Evolutionary conservation across 148 eudicot species (phyloP), one percentile per base, ranked within the genome.

Genomic region (Rhododendron henanense): DNA sequence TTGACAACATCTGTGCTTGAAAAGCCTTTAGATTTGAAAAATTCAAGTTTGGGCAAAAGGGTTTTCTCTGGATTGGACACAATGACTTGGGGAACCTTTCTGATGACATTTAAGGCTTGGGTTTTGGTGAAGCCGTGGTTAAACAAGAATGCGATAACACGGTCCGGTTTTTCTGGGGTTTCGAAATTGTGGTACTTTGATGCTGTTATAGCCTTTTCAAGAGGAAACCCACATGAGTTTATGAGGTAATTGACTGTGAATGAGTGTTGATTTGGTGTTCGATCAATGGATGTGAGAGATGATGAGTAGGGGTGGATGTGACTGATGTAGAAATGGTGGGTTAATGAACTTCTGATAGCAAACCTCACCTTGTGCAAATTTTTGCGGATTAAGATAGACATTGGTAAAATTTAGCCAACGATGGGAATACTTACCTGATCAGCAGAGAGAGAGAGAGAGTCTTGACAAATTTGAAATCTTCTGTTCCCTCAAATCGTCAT

Each of bases 11-110:
- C 84, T 35, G 31, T 13, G 21, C 9, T 51, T 69, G 84, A 81
- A 81, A 86, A 0, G 53, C 87, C 87, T 33, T 2, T 28, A 7
- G 87, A 86, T 0, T 50, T 45, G 16, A 86, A 79, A n/a, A 81
- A 80, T 10, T 81, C 21, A 15, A 86, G 4, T 69, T 81, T 81
- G 78, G 87, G 87, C 74, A 81, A 81, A 86, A 86, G 85, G 81
- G 85, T 74, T 16, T 81, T 86, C 10, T 86, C 78, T 15, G 71
- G 71, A 15, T 81, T 14, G 47, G 19, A 48, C 5, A 10, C n/a
- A 3, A 55, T 41, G n/a, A 86, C 2, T 10, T 2, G 3, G 3
- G 87, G 87, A 5, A 1, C 2, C 18, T 4, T 86, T 14, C n/a
- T 63, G 31, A 77, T 48, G 75, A 79, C 2, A 41, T 21, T 31